phyloP scores from a whole-genome alignment of 1,284 basidiomycete species.

The Inonotus obliquus region DNA sequence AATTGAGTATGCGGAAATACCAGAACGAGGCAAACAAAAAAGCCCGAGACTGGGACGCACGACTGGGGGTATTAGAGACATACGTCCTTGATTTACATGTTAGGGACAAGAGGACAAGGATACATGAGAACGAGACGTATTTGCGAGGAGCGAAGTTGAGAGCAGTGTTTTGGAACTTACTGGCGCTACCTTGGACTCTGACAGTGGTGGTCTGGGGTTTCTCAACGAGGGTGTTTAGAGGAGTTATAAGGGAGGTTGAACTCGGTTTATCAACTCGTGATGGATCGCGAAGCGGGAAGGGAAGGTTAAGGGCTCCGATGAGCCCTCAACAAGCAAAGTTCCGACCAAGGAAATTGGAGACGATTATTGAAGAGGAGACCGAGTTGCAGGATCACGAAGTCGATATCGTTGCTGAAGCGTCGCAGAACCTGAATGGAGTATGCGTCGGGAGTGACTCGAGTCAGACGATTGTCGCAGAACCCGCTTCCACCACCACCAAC shows the following conservation, averaged over 20 bases:
- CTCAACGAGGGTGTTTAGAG: background rate
- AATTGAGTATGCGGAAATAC: background rate
- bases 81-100: conserved; percentile 5
- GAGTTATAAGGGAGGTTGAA: background rate
- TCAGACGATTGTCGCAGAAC: conserved; percentile 2
- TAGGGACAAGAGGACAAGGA: background rate
- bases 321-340: background rate
- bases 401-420: background rate
- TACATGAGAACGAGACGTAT: background rate
- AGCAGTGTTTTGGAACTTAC: conserved; percentile 1
- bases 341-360: background rate
- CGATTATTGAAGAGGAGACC: conserved; percentile 6
- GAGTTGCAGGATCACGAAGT: background rate
- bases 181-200: conserved; percentile 5
- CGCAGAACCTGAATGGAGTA: background rate
- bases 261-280: background rate
- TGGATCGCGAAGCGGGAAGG: too few species aligned
- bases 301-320: background rate
- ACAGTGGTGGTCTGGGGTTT: background rate
- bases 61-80: conserved; percentile 11
- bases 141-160: background rate
- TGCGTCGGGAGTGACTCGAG: background rate
- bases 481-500: background rate
- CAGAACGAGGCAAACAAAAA: background rate
- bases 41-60: conserved; percentile 1